A percentile compares a stretch with the other conserved stretches of the same genome.
phyloP scores from a whole-genome alignment of 345 rosid genomes.

The Trapa incisa region DNA sequence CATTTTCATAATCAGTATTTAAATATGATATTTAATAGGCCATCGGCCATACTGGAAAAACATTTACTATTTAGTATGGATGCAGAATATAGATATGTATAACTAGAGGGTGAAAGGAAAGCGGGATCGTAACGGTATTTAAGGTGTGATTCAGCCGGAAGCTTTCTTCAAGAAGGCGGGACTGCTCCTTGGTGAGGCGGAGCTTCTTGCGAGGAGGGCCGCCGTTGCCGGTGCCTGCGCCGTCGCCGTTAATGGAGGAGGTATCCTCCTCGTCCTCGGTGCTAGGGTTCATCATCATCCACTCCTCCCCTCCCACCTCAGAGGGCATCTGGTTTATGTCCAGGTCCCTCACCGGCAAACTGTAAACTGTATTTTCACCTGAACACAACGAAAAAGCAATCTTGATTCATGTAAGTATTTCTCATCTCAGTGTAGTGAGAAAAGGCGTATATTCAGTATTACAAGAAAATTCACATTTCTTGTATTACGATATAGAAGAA shows the following conservation, averaged over 20 bases:
- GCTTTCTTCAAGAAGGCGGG: slow-evolving; percentile 93
- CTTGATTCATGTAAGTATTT: background rate
- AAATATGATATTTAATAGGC: too few species aligned
- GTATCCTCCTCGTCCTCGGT: slow-evolving; percentile 42
- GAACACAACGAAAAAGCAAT: slow-evolving; percentile 7
- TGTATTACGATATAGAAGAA: too few species aligned
- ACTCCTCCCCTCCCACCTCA: slow-evolving; percentile 24
- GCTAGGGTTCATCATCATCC: slow-evolving; percentile 24
- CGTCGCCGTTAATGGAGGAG: slow-evolving; percentile 10
- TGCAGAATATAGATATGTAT: background rate
- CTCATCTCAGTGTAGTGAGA: background rate
- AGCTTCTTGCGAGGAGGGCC: slow-evolving; percentile 81
- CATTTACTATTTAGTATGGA: too few species aligned
- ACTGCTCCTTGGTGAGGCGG: slow-evolving; percentile 80
- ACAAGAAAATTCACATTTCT: too few species aligned
- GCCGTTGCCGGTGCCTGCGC: slow-evolving; percentile 9
- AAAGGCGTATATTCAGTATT: background rate
- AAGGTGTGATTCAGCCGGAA: slow-evolving; percentile 81
- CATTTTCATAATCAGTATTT: background rate
- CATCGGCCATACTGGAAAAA: too few species aligned
- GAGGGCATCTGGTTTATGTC: slow-evolving; percentile 59
- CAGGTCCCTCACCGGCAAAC: slow-evolving; percentile 30
- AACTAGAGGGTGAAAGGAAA: background rate
- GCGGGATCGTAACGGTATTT: slow-evolving; percentile 40
- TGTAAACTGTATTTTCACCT: slow-evolving; percentile 2